A percentile compares a stretch with the other conserved stretches of the same genome.
Evolutionary conservation across 306 rosid genomes (phyloP).

Genomic region (Adenanthera pavonina): DNA sequence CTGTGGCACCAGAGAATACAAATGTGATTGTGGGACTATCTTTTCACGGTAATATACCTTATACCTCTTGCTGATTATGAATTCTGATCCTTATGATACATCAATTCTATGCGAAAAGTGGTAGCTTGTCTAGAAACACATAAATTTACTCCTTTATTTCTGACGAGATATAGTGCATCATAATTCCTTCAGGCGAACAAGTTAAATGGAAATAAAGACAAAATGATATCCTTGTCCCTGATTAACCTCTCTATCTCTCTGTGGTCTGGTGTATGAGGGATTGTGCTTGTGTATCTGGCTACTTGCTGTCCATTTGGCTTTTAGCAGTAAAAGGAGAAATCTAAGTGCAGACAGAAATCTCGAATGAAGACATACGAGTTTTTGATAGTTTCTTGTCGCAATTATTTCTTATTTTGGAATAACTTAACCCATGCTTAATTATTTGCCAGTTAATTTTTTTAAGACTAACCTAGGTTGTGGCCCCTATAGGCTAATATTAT

Average conservation of each 20-base stretch:
- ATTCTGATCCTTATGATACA: not conserved
- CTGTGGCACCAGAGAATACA: slow-evolving; percentile 77
- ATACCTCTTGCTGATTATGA: not conserved
- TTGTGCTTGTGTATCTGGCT: slow-evolving; percentile 12
- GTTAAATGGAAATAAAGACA: slow-evolving; percentile 1
- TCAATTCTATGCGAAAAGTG: slow-evolving; percentile 11
- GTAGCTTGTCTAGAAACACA: not conserved
- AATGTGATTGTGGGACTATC: slow-evolving; percentile 75
- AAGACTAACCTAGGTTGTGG: not conserved
- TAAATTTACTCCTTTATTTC: not conserved
- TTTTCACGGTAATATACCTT: slow-evolving; percentile 64
- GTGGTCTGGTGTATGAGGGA: not conserved
- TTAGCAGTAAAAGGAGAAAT: slow-evolving; percentile 35
- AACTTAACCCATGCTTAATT: not conserved
- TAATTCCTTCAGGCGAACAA: not conserved
- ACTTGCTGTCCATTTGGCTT: slow-evolving; percentile 34
- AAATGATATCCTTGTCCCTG: not conserved
- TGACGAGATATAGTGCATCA: not conserved
- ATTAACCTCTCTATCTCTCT: not conserved
- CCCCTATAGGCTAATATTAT: not conserved
- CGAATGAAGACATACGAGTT: slow-evolving; percentile 27
- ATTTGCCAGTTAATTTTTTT: not conserved
- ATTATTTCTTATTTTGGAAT: slow-evolving; percentile 30
- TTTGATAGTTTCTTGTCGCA: slow-evolving; percentile 4
- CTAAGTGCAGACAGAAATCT: slow-evolving; percentile 33